Percentiles rank a stretch among this genome's conserved stretches.
Evolutionary conservation across 2,329 filamentous ascomycete species (phyloP).

Genomic region (Aureobasidium uvarum): DNA sequence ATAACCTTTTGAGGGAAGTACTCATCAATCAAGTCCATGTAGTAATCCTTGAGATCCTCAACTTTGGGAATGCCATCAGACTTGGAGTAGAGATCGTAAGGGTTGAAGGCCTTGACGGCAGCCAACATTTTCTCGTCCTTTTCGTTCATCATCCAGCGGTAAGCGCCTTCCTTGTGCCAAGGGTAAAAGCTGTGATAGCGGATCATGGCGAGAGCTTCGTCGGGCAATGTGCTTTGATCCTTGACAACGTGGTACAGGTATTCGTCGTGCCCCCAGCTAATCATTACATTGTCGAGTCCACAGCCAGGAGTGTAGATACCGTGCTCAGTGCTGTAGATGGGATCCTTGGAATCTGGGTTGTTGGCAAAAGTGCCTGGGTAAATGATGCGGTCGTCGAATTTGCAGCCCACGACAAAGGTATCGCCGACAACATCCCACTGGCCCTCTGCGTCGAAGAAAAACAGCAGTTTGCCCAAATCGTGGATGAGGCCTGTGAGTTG

Average conservation of each 20-base stretch:
- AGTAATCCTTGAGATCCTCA: slow-evolving; percentile 76
- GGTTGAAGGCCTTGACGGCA: slow-evolving; percentile 83
- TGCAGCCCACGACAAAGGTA: slow-evolving; percentile 76
- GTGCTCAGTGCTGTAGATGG: slow-evolving; percentile 70
- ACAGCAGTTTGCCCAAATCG: slow-evolving; percentile 76
- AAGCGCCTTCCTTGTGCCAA: slow-evolving; percentile 81
- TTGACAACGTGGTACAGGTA: slow-evolving; percentile 85
- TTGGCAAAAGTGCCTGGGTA: slow-evolving; percentile 72
- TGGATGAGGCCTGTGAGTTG: slow-evolving; percentile 75
- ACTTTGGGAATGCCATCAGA: slow-evolving; percentile 74
- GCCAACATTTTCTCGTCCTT: slow-evolving; percentile 77
- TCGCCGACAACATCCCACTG: slow-evolving; percentile 95
- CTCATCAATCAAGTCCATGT: slow-evolving; percentile 70
- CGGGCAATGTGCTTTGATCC: slow-evolving; percentile 73
- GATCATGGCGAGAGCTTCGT: slow-evolving; percentile 87
- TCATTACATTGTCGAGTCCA: slow-evolving; percentile 82
- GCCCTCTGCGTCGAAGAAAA: slow-evolving; percentile 77
- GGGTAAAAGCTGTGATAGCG: slow-evolving; percentile 91
- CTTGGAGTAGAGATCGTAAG: slow-evolving; percentile 91
- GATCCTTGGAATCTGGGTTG: slow-evolving; percentile 72
- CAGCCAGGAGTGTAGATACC: slow-evolving; percentile 80
- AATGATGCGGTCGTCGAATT: slow-evolving; percentile 73
- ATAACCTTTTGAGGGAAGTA: slow-evolving; percentile 64
- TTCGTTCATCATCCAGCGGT: slow-evolving; percentile 77
- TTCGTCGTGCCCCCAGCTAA: slow-evolving; percentile 88